Conservation (phyloP, 768 basidiomycete genomes). For the Trametes cubensis region DNA sequence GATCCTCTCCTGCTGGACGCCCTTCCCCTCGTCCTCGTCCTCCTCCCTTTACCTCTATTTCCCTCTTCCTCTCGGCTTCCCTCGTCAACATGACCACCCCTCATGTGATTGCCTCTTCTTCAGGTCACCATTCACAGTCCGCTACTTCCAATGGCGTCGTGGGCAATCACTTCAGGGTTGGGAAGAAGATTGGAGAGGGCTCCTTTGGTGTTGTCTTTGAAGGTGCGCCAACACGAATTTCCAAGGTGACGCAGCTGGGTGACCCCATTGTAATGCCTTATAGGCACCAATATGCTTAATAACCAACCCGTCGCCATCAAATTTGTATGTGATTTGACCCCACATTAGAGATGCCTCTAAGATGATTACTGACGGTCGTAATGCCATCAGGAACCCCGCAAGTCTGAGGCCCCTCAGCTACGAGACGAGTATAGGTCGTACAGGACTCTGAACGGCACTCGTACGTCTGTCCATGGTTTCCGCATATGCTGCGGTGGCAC, state of each 20-base stretch:
- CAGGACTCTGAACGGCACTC: slow-evolving; percentile 88
- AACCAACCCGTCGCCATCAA: slow-evolving; percentile 93
- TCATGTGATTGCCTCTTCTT: slow-evolving; percentile 83
- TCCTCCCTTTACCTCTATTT: slow-evolving; percentile 16
- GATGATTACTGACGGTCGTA: slow-evolving; percentile 2
- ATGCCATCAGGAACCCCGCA: slow-evolving; percentile 78
- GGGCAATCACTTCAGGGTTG: slow-evolving; percentile 83
- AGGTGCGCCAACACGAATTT: slow-evolving; percentile 53
- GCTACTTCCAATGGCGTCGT: slow-evolving; percentile 73
- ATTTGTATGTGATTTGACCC: slow-evolving; percentile 64
- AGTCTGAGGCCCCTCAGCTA: slow-evolving; percentile 97
- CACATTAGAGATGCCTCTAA: neutral
- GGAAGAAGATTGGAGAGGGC: slow-evolving; percentile 99
- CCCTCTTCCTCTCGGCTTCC: slow-evolving; percentile 24
- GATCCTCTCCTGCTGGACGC: slow-evolving; percentile 15
- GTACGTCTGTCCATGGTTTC: slow-evolving; percentile 49
- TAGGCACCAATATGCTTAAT: slow-evolving; percentile 85
- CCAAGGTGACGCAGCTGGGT: neutral
- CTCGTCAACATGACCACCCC: slow-evolving; percentile 66
- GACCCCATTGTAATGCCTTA: slow-evolving; percentile 10
- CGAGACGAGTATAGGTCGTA: slow-evolving; percentile 98
- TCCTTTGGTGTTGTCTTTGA: slow-evolving; percentile 99
- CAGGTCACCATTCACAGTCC: slow-evolving; percentile 61
- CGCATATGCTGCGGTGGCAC: slow-evolving; percentile 6
- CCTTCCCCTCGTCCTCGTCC: slow-evolving; percentile 17